phyloP scores from a whole-genome alignment of 2,329 filamentous ascomycete species.

The Clonostachys chloroleuca region DNA sequence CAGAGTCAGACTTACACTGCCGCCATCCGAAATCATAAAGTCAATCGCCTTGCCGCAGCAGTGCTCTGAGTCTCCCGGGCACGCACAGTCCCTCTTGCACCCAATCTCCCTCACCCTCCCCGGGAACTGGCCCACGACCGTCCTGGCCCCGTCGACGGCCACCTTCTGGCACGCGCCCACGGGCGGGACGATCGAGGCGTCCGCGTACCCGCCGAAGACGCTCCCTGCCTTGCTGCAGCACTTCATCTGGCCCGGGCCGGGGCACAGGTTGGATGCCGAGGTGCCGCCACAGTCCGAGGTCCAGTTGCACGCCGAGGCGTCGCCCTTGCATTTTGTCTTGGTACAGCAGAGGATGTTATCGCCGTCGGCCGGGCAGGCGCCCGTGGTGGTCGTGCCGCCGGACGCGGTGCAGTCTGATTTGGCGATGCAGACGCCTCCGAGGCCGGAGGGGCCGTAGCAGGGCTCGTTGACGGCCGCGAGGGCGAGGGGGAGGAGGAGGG shows the following conservation, averaged over 20 bases:
- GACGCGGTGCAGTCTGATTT: constrained; percentile 22
- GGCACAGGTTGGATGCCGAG: constrained; percentile 21
- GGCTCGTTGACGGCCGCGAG: constrained; percentile 21
- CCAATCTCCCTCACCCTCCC: constrained; percentile 24
- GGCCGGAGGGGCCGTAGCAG: constrained; percentile 17
- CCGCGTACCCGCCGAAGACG: constrained; percentile 26
- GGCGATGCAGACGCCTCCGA: constrained; percentile 29
- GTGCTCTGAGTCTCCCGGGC: constrained; percentile 24
- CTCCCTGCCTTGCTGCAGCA: constrained; percentile 25
- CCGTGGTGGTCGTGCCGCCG: constrained; percentile 28
- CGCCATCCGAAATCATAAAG: constrained; percentile 29
- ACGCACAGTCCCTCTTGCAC: constrained; percentile 23
- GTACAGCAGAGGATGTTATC: constrained; percentile 34
- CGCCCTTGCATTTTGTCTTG: constrained; percentile 25
- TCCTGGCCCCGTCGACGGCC: constrained; percentile 24
- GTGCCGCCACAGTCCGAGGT: constrained; percentile 26
- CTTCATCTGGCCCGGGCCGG: constrained; percentile 28
- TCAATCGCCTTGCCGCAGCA: constrained; percentile 30
- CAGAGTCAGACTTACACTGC: constrained; percentile 21
- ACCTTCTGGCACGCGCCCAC: constrained; percentile 27
- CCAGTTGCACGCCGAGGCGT: constrained; percentile 30
- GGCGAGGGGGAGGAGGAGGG: constrained; percentile 7
- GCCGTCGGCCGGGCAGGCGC: constrained; percentile 29
- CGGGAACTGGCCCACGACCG: constrained; percentile 26
- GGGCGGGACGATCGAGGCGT: constrained; percentile 23